These are phyloP conservation scores for Schizochytrium sp. DNA, from an alignment of 108 stramenopile species.

Conservation along the genomic window DNA sequence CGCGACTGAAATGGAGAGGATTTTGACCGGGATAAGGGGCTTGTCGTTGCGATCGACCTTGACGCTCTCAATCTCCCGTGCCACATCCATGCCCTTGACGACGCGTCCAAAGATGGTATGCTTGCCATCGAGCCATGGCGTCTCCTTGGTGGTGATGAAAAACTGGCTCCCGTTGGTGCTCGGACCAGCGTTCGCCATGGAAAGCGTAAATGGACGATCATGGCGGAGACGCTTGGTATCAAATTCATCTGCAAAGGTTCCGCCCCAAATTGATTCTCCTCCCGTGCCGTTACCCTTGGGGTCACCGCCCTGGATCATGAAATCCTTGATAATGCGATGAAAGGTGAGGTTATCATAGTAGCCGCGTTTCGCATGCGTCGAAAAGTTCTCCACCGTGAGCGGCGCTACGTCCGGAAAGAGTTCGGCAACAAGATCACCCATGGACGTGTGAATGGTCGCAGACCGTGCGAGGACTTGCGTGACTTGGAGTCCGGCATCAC, in stretches of 20 bases:
- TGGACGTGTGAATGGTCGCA: conserved; percentile 85
- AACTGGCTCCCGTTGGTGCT: conserved; percentile 66
- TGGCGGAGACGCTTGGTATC: conserved; percentile 62
- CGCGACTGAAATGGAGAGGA: conserved; percentile 57
- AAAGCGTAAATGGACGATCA: conserved; percentile 90
- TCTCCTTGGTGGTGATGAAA: conserved; percentile 89
- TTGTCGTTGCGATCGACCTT: conserved; percentile 88
- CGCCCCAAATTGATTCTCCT: conserved; percentile 97
- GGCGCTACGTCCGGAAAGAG: conserved; percentile 74
- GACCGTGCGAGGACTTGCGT: conserved; percentile 36
- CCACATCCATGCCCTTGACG: conserved; percentile 84
- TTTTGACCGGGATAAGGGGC: conserved; percentile 80
- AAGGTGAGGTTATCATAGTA: conserved; percentile 97
- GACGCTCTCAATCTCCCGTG: conserved; percentile 75
- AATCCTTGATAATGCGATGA: conserved; percentile 82
- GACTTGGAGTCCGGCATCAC: conserved; percentile 17
- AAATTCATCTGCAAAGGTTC: conserved; percentile 98
- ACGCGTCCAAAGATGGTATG: conserved; percentile 97
- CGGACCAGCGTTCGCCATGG: conserved; percentile 91
- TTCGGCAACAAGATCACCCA: conserved; percentile 87
- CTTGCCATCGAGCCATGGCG: conserved; percentile 90
- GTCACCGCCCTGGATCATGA: conserved; percentile 97
- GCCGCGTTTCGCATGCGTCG: conserved; percentile 70
- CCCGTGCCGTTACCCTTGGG: conserved; percentile 99
- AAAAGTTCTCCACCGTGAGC: conserved; percentile 88